Evolutionary conservation across 257 asterid genomes (phyloP).

Genomic region (Forsythia viridissima): DNA sequence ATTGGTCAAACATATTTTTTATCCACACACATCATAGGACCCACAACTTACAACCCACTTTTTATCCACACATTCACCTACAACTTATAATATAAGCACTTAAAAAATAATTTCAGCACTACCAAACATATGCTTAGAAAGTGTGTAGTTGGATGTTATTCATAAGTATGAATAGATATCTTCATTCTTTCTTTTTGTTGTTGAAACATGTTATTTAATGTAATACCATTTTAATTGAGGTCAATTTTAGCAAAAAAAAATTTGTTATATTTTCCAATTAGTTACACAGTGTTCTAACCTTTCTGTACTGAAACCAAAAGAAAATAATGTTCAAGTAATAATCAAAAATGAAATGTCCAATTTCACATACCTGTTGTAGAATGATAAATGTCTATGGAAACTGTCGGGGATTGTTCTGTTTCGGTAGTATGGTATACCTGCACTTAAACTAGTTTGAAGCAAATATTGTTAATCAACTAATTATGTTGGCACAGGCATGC

Average conservation of each 20-base stretch:
- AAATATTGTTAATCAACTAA: slow-evolving; percentile 22
- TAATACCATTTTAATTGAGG: not conserved
- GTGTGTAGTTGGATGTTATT: slow-evolving; percentile 8
- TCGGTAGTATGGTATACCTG: not conserved
- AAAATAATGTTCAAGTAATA: not conserved
- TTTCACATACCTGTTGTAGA: slow-evolving; percentile 23
- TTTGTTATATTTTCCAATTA: not conserved
- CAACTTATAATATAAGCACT: too few species aligned
- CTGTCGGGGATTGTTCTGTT: slow-evolving; percentile 12
- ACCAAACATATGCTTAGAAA: not conserved
- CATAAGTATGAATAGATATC: slow-evolving; percentile 8
- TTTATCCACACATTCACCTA: too few species aligned
- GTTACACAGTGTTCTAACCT: not conserved
- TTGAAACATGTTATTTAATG: slow-evolving; percentile 21
- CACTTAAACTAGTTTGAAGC: slow-evolving; percentile 6
- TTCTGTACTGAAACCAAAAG: not conserved
- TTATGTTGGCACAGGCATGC: slow-evolving; percentile 53
- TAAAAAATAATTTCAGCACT: too few species aligned
- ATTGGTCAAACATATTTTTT: too few species aligned
- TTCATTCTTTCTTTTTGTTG: slow-evolving; percentile 6
- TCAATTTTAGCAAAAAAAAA: slow-evolving; percentile 5
- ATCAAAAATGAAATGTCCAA: not conserved
- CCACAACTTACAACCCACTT: too few species aligned
- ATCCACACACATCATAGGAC: too few species aligned
- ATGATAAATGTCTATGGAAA: slow-evolving; percentile 5